phyloP scores from a whole-genome alignment of 768 basidiomycete species.

The Amanita fuliginea region DNA sequence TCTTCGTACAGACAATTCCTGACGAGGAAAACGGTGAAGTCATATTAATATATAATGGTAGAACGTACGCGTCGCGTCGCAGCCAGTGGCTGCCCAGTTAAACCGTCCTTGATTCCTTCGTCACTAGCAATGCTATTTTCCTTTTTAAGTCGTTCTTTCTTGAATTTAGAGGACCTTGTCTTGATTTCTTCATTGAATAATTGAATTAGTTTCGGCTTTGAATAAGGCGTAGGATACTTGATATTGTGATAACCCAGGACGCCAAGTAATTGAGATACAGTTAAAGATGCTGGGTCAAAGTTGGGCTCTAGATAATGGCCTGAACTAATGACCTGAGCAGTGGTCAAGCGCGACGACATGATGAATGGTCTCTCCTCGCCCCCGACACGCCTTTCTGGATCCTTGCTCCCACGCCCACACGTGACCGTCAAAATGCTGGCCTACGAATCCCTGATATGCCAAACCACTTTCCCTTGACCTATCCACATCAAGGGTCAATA shows the following conservation, averaged over 20 bases:
- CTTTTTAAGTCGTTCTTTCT: conserved; percentile 51
- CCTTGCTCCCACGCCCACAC: conserved; percentile 7
- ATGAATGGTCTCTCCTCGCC: conserved; percentile 2
- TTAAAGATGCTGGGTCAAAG: conserved; percentile 65
- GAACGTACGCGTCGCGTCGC: conserved; percentile 32
- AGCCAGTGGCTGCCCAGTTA: conserved; percentile 63
- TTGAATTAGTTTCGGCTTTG: conserved; percentile 66
- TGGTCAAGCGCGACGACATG: conserved; percentile 77
- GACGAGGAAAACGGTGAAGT: conserved; percentile 2
- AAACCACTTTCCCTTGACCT: conserved; percentile 38
- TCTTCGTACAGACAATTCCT: conserved; percentile 28
- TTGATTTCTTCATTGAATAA: conserved; percentile 74
- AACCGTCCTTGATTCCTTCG: conserved; percentile 72
- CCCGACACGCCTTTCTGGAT: not conserved
- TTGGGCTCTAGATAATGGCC: conserved; percentile 75
- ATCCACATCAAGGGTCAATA: conserved; percentile 23
- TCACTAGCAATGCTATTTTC: conserved; percentile 68
- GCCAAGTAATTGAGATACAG: conserved; percentile 73
- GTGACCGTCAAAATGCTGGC: conserved; percentile 16
- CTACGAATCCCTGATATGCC: conserved; percentile 23
- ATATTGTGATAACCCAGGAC: conserved; percentile 70
- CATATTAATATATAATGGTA: not conserved
- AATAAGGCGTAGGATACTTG: conserved; percentile 61
- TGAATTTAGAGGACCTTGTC: conserved; percentile 41
- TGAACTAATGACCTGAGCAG: conserved; percentile 59